Percentiles rank a stretch among this genome's conserved stretches.
phyloP scores from a whole-genome alignment of 345 rosid genomes.

The Dipteronia dyeriana region DNA sequence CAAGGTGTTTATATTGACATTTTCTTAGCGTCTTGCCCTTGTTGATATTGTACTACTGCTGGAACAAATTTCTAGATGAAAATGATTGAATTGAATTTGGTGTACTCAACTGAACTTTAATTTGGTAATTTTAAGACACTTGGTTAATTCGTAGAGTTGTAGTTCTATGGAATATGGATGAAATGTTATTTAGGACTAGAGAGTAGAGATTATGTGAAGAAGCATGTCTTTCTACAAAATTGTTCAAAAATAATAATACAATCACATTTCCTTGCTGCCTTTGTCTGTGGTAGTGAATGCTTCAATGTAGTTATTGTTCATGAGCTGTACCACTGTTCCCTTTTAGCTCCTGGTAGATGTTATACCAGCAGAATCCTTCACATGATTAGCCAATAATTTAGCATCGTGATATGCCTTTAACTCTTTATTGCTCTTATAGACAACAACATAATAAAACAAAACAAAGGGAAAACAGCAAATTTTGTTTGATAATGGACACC shows the following conservation, averaged over 20 bases:
- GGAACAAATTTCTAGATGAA: background rate
- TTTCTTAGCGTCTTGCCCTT: background rate
- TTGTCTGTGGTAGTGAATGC: background rate
- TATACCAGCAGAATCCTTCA: background rate
- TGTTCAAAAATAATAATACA: background rate
- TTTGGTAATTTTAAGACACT: background rate
- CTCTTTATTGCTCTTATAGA: background rate
- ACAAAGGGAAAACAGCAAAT: background rate
- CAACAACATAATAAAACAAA: background rate
- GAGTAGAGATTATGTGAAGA: background rate
- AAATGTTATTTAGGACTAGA: background rate
- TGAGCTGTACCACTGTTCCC: background rate
- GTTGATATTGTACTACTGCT: background rate
- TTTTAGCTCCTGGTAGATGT: background rate
- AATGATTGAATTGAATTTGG: background rate
- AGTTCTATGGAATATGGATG: background rate
- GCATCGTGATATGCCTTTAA: background rate
- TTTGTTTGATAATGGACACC: background rate
- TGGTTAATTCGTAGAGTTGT: background rate
- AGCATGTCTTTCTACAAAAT: background rate
- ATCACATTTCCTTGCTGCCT: background rate
- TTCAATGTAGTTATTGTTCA: background rate
- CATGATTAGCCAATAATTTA: background rate
- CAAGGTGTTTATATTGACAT: background rate
- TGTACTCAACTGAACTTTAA: background rate